Conservation (phyloP, 176 grass and related monocot species). For the Cenchrus fungigraminus region DNA sequence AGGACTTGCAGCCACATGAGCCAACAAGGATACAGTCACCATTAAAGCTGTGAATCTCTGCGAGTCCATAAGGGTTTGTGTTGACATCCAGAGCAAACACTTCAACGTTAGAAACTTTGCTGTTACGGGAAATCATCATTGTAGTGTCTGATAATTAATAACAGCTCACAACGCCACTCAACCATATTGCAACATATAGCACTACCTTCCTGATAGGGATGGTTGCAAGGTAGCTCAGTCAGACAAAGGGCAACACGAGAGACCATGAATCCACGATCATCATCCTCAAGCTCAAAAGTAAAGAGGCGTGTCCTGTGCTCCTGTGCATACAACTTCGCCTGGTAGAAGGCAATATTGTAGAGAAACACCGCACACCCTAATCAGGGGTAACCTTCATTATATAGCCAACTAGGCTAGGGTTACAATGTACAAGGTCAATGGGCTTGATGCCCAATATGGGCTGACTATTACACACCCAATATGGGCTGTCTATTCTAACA, state of each 20-base stretch:
- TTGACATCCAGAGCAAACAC: constrained; percentile 31
- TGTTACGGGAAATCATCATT: not conserved
- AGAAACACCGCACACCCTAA: no score
- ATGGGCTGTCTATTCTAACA: no score
- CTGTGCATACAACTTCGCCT: constrained; percentile 17
- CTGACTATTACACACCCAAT: no score
- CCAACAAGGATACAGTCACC: constrained; percentile 26
- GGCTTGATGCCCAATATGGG: no score
- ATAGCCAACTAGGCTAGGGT: no score
- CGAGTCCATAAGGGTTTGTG: constrained; percentile 20
- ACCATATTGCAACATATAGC: constrained; percentile 12
- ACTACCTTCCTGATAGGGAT: not conserved
- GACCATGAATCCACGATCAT: not conserved
- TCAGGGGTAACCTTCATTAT: no score
- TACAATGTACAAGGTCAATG: no score
- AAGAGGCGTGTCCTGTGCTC: not conserved
- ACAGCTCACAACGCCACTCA: constrained; percentile 11
- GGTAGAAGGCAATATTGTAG: not conserved
- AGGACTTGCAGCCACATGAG: constrained; percentile 21
- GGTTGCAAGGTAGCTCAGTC: not conserved
- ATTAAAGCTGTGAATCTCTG: constrained; percentile 16
- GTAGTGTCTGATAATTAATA: constrained; percentile 31
- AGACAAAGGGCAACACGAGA: constrained; percentile 2
- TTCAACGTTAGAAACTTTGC: not conserved
- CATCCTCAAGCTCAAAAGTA: not conserved